Percentiles rank a stretch among this genome's conserved stretches.
Evolutionary conservation across 2,329 filamentous ascomycete species (phyloP).

Genomic region (Zarea fungicola): DNA sequence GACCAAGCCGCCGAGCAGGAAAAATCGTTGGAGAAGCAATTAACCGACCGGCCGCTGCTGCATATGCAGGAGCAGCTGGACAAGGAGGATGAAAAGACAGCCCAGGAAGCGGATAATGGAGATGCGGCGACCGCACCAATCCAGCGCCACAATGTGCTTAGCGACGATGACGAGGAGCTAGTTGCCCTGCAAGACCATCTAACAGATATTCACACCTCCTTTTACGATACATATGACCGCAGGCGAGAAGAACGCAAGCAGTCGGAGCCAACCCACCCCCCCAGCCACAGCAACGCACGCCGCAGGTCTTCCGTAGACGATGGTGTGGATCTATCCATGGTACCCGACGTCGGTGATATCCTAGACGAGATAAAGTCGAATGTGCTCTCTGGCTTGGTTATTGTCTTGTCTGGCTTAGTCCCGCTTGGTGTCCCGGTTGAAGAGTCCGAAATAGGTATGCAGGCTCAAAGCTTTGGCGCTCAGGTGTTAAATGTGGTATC

Average conservation of each 20-base stretch:
- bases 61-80: slow-evolving; percentile 90
- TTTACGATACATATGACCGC: slow-evolving; percentile 78
- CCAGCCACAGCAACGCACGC: slow-evolving; percentile 27
- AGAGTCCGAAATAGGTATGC: slow-evolving; percentile 79
- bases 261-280: slow-evolving; percentile 29
- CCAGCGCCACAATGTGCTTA: slow-evolving; percentile 68
- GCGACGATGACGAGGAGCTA: slow-evolving; percentile 84
- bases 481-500: slow-evolving; percentile 52
- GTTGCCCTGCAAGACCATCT: slow-evolving; percentile 71
- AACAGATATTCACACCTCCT: slow-evolving; percentile 67
- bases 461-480: slow-evolving; percentile 82
- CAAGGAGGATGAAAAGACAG: slow-evolving; percentile 55
- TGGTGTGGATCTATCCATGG: slow-evolving; percentile 41
- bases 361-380: slow-evolving; percentile 74
- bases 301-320: slow-evolving; percentile 32
- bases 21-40: slow-evolving; percentile 79
- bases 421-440: slow-evolving; percentile 75
- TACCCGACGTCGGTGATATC: slow-evolving; percentile 83
- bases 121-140: slow-evolving; percentile 30
- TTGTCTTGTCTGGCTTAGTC: slow-evolving; percentile 89
- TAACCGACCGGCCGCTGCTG: slow-evolving; percentile 82
- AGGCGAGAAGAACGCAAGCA: slow-evolving; percentile 34
- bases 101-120: slow-evolving; percentile 22
- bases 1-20: slow-evolving; percentile 81
- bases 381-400: slow-evolving; percentile 67